Evolutionary conservation across 164 flowering plant genomes (phyloP), one percentile per base, ranked within the genome.

Genomic region (Liquidambar formosana): DNA sequence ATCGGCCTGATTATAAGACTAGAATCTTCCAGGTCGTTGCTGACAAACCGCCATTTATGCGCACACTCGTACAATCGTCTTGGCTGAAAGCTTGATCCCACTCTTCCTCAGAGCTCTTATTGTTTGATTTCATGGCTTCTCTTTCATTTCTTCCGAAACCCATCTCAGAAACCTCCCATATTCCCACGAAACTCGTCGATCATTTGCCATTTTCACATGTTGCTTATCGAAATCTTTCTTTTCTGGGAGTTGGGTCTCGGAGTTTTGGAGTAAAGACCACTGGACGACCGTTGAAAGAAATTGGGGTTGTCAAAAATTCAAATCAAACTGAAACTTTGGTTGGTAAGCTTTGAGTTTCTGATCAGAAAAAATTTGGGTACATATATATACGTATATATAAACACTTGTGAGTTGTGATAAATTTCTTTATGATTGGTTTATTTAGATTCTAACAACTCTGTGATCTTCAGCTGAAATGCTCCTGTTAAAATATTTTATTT

Each of bases 41-140:
- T n/a, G n/a, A n/a, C n/a, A n/a, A n/a, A n/a, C n/a, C n/a, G n/a
- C n/a, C n/a, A n/a, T n/a, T n/a, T n/a, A n/a, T n/a, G n/a, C n/a
- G n/a, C n/a, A n/a, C n/a, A n/a, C n/a, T n/a, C 41, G 41, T 33
- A 33, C 41, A n/a, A n/a, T 33, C 6, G 41, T 2, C 41, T 33
- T 33, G 41, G 41, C 4, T 33, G 41, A 33, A 2, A 33, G 41
- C 41, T 33, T 33, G 4, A 33, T 33, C 49, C 15, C 22, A 54
- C 27, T 22, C 16, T 54, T 51, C 18, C 54, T 64, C 54, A 5
- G 19, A 64, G 56, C 58, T 65, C 48, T 38, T 10, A 27, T 26
- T 22, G 41, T 63, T 63, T 52, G 56, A 43, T 52, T 62, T 54
- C 71, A 84, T 84, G 88, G 89, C 83, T 75, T 76, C 74, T 62